phyloP scores from a whole-genome alignment of 306 rosid genomes.

The Vigna hirtella region DNA sequence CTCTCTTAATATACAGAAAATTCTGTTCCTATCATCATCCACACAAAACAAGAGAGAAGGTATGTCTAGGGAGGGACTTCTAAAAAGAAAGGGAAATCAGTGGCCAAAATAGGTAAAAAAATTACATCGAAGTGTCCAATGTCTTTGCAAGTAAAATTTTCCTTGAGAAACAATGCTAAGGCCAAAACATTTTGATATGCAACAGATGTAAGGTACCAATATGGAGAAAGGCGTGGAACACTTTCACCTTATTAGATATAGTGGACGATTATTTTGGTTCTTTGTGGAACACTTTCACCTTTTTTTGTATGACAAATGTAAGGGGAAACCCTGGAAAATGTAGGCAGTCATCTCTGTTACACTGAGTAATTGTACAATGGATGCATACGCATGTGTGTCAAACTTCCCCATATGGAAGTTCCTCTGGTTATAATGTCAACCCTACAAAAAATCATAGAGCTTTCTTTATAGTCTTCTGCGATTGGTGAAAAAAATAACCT shows the following conservation, averaged over 20 bases:
- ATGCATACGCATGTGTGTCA: background rate
- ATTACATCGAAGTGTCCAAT: background rate
- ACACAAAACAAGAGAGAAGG: background rate
- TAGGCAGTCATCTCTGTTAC: background rate
- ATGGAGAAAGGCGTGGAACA: background rate
- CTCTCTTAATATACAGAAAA: background rate
- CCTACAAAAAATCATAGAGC: background rate
- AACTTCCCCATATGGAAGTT: constrained; percentile 4
- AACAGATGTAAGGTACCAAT: background rate
- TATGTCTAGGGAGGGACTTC: background rate
- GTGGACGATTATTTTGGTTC: constrained; percentile 1
- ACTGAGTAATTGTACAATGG: background rate
- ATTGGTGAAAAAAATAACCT: background rate
- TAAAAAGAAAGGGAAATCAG: background rate
- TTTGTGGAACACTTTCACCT: background rate
- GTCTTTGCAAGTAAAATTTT: background rate
- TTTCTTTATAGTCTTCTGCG: background rate
- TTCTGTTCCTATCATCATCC: constrained; percentile 9
- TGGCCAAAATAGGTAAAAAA: background rate
- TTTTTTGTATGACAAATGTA: constrained; percentile 2
- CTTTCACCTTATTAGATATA: background rate
- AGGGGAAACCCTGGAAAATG: background rate
- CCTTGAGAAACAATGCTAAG: background rate
- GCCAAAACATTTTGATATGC: background rate
- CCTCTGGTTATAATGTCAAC: constrained; percentile 1